phyloP scores from a whole-genome alignment of 169 alveolate species.

The Plasmodium fragile region DNA sequence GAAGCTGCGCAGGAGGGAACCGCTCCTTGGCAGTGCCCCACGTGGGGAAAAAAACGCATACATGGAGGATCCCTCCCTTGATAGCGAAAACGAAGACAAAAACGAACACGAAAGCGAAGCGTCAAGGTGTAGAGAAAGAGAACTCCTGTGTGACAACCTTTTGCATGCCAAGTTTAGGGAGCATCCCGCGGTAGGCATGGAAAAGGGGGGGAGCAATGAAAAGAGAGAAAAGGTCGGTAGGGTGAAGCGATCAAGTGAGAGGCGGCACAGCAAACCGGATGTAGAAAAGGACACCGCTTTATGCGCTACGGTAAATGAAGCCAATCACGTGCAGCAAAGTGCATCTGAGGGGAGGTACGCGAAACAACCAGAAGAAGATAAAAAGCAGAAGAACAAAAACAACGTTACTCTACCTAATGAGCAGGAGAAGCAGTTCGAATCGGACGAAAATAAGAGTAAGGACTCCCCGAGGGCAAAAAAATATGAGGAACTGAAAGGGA shows the following conservation, averaged over 20 bases:
- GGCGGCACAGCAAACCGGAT: neutral
- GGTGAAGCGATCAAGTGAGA: neutral
- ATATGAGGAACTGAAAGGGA: neutral
- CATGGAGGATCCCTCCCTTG: neutral
- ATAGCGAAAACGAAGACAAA: slow-evolving; percentile 10
- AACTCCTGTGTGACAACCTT: neutral
- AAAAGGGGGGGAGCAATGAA: slow-evolving; percentile 17
- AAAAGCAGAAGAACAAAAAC: neutral
- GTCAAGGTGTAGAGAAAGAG: neutral
- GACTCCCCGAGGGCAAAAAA: neutral
- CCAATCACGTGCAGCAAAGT: neutral
- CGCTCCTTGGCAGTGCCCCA: neutral
- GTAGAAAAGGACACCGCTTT: neutral
- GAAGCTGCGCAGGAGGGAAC: neutral
- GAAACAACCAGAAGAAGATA: neutral
- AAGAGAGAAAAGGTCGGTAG: neutral
- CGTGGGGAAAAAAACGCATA: neutral
- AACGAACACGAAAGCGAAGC: neutral
- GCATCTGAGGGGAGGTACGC: neutral
- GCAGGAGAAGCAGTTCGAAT: neutral
- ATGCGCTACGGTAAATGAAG: neutral
- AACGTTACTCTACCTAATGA: neutral
- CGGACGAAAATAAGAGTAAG: neutral
- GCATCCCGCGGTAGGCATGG: neutral
- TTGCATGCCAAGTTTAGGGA: slow-evolving; percentile 5